Evolutionary conservation across 2,329 filamentous ascomycete genomes (phyloP).

Genomic region (Byssoonygena ceratinophila): DNA sequence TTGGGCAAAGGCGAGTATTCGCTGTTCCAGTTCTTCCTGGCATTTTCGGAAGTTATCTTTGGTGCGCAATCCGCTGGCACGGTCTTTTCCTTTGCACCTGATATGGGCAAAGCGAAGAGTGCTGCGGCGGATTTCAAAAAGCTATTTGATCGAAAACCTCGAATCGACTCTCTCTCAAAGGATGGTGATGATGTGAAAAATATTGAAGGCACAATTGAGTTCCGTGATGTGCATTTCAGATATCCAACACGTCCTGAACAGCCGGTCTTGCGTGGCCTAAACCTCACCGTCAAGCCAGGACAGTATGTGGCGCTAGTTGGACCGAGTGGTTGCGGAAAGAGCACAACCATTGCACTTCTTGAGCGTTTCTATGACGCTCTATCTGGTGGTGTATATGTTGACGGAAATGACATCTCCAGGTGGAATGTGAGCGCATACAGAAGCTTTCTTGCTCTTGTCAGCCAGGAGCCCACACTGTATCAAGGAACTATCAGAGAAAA

Average conservation of each 20-base stretch:
- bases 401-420: conserved; percentile 68
- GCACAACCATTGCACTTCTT: conserved; percentile 79
- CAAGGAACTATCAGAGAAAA: conserved; percentile 88
- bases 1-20: conserved; percentile 60
- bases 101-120: conserved; percentile 86
- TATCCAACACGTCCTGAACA: conserved; percentile 88
- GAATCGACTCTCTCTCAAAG: conserved; percentile 69
- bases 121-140: conserved; percentile 70
- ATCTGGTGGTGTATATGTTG: conserved; percentile 66
- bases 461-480: conserved; percentile 89
- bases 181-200: conserved; percentile 53
- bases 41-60: conserved; percentile 79
- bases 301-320: conserved; percentile 66
- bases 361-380: conserved; percentile 93
- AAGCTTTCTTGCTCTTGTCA: conserved; percentile 72
- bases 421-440: conserved; percentile 83
- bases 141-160: conserved; percentile 71
- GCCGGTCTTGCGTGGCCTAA: conserved; percentile 77
- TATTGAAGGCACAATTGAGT: conserved; percentile 72
- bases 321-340: conserved; percentile 90
- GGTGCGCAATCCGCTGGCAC: conserved; percentile 84
- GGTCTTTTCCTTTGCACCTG: conserved; percentile 79
- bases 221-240: conserved; percentile 84
- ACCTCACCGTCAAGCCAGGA: conserved; percentile 42
- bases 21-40: conserved; percentile 84